phyloP scores from a whole-genome alignment of 345 rosid species.

The Noccaea bulbosa region DNA sequence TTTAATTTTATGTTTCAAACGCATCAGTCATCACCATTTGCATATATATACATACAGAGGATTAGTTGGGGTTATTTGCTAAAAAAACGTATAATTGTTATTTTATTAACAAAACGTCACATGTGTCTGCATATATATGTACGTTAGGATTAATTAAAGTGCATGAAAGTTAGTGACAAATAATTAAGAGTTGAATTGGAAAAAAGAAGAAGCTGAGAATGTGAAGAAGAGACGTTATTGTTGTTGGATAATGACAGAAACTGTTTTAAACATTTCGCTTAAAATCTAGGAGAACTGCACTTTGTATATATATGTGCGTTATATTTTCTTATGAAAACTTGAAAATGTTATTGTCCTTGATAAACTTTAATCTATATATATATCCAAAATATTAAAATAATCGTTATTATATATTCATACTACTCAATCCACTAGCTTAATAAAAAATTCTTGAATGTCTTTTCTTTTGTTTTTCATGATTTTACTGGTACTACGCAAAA shows the following conservation, averaged over 20 bases:
- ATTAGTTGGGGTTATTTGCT: not conserved
- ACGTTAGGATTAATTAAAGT: slow-evolving; percentile 37
- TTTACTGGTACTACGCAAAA: not conserved
- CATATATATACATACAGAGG: not conserved
- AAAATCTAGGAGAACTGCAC: slow-evolving; percentile 15
- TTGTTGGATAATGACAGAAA: slow-evolving; percentile 35
- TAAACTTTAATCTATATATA: not conserved
- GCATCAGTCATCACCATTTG: not conserved
- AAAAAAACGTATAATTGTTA: not conserved
- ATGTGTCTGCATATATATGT: slow-evolving; percentile 22
- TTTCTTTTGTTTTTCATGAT: not conserved
- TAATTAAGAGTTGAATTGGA: slow-evolving; percentile 27
- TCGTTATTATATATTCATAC: too few relatives aligned
- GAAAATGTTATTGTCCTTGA: not conserved
- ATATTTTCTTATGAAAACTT: not conserved
- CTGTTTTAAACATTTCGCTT: slow-evolving; percentile 21
- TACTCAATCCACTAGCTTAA: too few relatives aligned
- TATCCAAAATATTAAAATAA: too few relatives aligned
- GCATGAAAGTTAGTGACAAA: slow-evolving; percentile 43
- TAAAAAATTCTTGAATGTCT: not conserved
- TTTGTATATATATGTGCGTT: not conserved
- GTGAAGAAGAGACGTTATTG: slow-evolving; percentile 31
- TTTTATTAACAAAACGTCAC: not conserved
- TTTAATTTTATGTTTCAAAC: too few relatives aligned
- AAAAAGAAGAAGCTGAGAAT: slow-evolving; percentile 27